These are phyloP conservation scores for Ogataea trehaloabstinens DNA, from an alignment of 805 yeast genomes.

Conservation along the genomic window DNA sequence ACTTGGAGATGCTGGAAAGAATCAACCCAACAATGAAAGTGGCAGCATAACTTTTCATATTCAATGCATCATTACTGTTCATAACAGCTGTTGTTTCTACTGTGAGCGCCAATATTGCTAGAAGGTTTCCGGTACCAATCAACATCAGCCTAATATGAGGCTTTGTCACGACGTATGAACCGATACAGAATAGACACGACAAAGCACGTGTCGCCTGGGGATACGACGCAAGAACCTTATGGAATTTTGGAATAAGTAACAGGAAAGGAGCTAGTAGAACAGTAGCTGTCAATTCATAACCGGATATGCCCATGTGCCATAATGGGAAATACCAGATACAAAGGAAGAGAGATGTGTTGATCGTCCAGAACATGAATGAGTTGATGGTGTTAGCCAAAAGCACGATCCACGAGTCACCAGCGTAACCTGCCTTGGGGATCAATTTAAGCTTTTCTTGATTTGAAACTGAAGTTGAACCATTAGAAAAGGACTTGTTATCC, in stretches of 20 bases:
- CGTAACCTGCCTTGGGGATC: slow-evolving; percentile 18
- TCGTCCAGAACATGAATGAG: slow-evolving; percentile 83
- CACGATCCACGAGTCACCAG: slow-evolving; percentile 31
- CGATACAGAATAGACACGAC: slow-evolving; percentile 66
- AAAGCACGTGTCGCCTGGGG: slow-evolving; percentile 57
- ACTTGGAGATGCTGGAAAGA: slow-evolving; percentile 71
- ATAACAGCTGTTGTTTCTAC: slow-evolving; percentile 46
- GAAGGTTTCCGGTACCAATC: slow-evolving; percentile 63
- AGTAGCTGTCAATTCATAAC: slow-evolving; percentile 76
- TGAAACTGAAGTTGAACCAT: slow-evolving; percentile 1
- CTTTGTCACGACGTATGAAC: slow-evolving; percentile 62
- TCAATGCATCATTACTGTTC: slow-evolving; percentile 24
- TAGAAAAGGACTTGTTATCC: slow-evolving; percentile 4
- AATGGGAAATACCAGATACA: slow-evolving; percentile 96
- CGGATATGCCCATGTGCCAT: slow-evolving; percentile 97
- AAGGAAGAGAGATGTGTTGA: slow-evolving; percentile 73
- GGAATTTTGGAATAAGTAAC: slow-evolving; percentile 30
- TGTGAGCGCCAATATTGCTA: slow-evolving; percentile 60
- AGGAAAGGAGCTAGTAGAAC: slow-evolving; percentile 53
- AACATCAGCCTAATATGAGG: slow-evolving; percentile 71
- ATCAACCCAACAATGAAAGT: slow-evolving; percentile 72
- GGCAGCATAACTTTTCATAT: slow-evolving; percentile 43
- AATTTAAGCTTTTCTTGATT: slow-evolving; percentile 9
- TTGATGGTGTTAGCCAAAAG: slow-evolving; percentile 52
- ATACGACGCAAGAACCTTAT: slow-evolving; percentile 35